phyloP scores from a whole-genome alignment of 1,284 basidiomycete species.

The Ceratobasidium sp. region DNA sequence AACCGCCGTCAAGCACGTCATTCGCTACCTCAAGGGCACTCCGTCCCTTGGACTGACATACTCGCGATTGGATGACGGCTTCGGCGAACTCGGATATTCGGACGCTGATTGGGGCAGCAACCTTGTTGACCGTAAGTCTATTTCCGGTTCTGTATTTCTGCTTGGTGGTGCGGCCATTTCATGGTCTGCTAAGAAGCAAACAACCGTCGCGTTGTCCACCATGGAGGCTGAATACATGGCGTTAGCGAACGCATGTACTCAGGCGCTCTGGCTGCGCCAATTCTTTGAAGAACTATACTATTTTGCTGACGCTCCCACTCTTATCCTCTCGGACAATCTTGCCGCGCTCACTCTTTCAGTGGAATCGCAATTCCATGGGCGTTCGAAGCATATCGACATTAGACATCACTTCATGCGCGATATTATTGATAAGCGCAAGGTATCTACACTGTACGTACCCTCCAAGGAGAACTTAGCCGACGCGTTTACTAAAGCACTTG shows the following conservation, averaged over 20 bases:
- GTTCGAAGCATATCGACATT: conserved; percentile 63
- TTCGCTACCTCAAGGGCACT: conserved; percentile 58
- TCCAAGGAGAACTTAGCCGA: conserved; percentile 47
- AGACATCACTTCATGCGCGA: conserved; percentile 61
- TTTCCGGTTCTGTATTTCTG: conserved; percentile 55
- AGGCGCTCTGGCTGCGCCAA: conserved; percentile 50
- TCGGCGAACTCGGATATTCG: conserved; percentile 55
- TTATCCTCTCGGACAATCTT: conserved; percentile 59
- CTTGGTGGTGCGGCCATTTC: conserved; percentile 55
- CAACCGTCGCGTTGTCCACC: conserved; percentile 31
- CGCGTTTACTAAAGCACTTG: conserved; percentile 47
- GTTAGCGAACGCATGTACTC: conserved; percentile 18
- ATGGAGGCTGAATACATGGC: conserved; percentile 47
- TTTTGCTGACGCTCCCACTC: conserved; percentile 48
- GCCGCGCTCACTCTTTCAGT: conserved; percentile 57
- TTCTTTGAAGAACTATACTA: conserved; percentile 53
- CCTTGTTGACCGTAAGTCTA: conserved; percentile 54
- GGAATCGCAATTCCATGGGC: conserved; percentile 55
- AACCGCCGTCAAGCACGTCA: conserved; percentile 56
- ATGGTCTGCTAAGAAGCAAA: conserved; percentile 51
- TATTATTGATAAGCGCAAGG: conserved; percentile 52
- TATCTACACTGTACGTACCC: conserved; percentile 52
- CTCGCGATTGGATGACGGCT: conserved; percentile 43
- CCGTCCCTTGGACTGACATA: too few species aligned
- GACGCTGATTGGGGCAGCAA: conserved; percentile 59